Evolutionary conservation across 441 rosid genomes (phyloP).

Genomic region (Syzygium syzygioides): DNA sequence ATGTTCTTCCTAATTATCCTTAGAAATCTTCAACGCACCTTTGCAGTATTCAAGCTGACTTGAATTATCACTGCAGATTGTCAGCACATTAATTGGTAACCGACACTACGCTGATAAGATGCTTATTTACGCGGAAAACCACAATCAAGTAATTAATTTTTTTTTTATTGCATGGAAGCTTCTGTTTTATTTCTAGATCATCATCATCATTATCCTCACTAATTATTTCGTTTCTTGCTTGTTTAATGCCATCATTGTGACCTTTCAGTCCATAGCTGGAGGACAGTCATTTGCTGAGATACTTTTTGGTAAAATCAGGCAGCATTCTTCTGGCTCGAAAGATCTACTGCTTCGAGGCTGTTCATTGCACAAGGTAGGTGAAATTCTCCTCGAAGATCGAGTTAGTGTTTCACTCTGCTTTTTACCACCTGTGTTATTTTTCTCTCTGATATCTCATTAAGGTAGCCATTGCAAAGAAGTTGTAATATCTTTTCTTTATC

Average conservation of each 20-base stretch:
- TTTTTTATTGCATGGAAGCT: not conserved
- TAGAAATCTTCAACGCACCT: not conserved
- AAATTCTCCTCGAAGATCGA: not conserved
- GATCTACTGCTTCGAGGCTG: conserved; percentile 55
- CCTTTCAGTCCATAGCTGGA: conserved; percentile 81
- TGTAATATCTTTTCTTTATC: not conserved
- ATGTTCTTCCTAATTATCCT: not conserved
- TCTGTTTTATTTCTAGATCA: not conserved
- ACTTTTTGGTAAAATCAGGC: conserved; percentile 50
- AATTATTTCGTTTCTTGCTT: not conserved
- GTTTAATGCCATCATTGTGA: conserved; percentile 6
- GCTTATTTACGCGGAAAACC: conserved; percentile 80
- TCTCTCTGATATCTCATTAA: not conserved
- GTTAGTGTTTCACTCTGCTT: conserved; percentile 2
- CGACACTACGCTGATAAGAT: conserved; percentile 68
- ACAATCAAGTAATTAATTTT: conserved; percentile 61
- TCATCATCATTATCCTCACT: not conserved
- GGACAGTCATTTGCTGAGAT: conserved; percentile 89
- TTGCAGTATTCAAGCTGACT: not conserved
- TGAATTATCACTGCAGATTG: conserved; percentile 46
- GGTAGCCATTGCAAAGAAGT: not conserved
- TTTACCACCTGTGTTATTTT: conserved; percentile 4
- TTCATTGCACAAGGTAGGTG: conserved; percentile 65
- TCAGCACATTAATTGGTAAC: conserved; percentile 62
- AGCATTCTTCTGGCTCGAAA: conserved; percentile 38